These are phyloP conservation scores for Claviceps purpurea DNA, from an alignment of 2,329 filamentous ascomycete species.

Conservation along the genomic window DNA sequence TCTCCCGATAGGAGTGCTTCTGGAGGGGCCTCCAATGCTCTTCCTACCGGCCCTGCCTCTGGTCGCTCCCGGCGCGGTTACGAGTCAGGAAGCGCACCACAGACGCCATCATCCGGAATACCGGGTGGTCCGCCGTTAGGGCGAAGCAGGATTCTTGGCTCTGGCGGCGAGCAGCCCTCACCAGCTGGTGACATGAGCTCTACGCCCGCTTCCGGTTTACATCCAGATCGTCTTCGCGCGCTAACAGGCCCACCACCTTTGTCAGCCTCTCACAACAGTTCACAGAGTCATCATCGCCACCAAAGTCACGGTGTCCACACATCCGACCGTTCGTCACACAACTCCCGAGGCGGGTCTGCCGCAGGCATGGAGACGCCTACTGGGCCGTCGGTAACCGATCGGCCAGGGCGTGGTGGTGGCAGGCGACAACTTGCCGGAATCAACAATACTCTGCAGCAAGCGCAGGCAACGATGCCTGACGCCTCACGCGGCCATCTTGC, in stretches of 20 bases:
- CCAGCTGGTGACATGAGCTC: conserved; percentile 12
- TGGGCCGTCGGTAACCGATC: conserved; percentile 22
- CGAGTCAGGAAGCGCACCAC: conserved; percentile 20
- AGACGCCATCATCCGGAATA: conserved; percentile 16
- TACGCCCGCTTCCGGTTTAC: conserved; percentile 23
- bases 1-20: conserved; percentile 30
- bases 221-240: conserved; percentile 38
- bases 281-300: conserved; percentile 17
- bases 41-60: conserved; percentile 40
- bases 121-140: conserved; percentile 23
- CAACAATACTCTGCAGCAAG: conserved; percentile 43
- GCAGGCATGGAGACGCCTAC: conserved; percentile 20
- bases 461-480: conserved; percentile 29
- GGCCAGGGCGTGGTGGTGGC: conserved; percentile 24
- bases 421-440: conserved; percentile 45
- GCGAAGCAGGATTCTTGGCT: conserved; percentile 26
- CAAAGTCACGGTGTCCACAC: conserved; percentile 15
- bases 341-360: conserved; percentile 7
- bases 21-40: conserved; percentile 30
- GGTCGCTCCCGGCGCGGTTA: conserved; percentile 32
- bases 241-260: conserved; percentile 19
- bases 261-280: conserved; percentile 17
- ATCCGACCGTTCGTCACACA: conserved; percentile 12
- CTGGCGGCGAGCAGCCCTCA: conserved; percentile 13
- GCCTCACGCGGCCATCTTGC: conserved; percentile 21